Evolutionary conservation across 2,329 filamentous ascomycete species (phyloP).

Genomic region (Hawksworthiomyces lignivorus): DNA sequence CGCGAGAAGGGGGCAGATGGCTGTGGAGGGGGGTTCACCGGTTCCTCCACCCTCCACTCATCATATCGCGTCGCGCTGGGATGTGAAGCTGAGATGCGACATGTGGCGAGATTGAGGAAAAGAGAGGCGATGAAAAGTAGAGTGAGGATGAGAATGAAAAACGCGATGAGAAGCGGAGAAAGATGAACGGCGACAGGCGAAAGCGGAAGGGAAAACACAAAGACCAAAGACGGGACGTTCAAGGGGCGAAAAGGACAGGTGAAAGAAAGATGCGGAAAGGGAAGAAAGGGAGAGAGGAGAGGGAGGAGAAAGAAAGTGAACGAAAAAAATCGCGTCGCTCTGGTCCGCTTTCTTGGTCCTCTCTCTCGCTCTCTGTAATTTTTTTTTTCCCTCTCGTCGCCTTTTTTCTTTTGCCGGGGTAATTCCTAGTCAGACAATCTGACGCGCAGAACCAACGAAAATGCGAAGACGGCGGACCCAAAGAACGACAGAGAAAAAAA

Average conservation of each 20-base stretch:
- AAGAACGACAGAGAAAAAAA: too few species aligned
- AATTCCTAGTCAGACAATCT: too few species aligned
- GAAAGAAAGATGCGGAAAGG: background rate
- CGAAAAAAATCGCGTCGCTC: constrained; percentile 3
- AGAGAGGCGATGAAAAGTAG: constrained; percentile 9
- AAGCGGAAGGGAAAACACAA: too few species aligned
- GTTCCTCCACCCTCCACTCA: constrained; percentile 46
- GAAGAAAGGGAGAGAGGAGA: background rate
- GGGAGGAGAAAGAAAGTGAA: background rate
- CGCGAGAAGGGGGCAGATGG: constrained; percentile 38
- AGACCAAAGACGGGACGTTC: background rate
- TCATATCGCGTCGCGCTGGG: constrained; percentile 39
- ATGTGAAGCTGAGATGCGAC: constrained; percentile 24
- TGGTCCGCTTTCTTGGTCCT: background rate
- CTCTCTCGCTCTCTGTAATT: background rate
- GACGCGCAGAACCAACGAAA: too few species aligned
- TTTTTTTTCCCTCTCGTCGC: too few species aligned
- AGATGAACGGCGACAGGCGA: background rate
- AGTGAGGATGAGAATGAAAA: constrained; percentile 10
- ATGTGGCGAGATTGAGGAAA: constrained; percentile 20
- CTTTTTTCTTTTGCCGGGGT: too few species aligned
- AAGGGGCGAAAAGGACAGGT: background rate
- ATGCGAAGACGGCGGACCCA: too few species aligned
- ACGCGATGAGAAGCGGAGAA: constrained; percentile 12
- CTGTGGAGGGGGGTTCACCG: constrained; percentile 34